Conservation (phyloP, 2,329 filamentous ascomycete species). For the Trichophyton verrucosum region DNA sequence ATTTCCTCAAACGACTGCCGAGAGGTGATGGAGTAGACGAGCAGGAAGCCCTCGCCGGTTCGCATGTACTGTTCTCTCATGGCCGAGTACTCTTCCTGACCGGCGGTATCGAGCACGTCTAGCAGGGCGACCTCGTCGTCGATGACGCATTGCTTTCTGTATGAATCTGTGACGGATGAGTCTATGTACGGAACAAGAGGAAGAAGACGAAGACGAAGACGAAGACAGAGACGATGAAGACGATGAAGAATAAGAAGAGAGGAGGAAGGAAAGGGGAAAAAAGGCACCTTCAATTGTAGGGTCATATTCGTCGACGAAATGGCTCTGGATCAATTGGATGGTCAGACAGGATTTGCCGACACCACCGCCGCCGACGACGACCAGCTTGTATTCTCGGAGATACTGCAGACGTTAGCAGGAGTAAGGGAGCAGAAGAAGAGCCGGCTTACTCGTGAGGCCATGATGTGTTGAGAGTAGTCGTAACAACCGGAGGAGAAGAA, state of each 20-base stretch:
- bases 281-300: constrained; percentile 83
- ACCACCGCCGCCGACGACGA: constrained; percentile 94
- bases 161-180: constrained; percentile 57
- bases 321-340: constrained; percentile 87
- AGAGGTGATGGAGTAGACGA: constrained; percentile 97
- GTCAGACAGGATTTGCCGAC: constrained; percentile 99
- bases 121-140: constrained; percentile 96
- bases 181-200: neutral
- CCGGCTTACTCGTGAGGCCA: constrained; percentile 3
- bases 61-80: constrained; percentile 96
- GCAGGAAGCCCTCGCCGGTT: constrained; percentile 90
- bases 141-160: constrained; percentile 98
- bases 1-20: constrained; percentile 98
- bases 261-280: neutral
- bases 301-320: constrained; percentile 99
- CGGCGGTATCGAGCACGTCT: constrained; percentile 94
- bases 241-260: constrained; percentile 31
- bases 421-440: neutral
- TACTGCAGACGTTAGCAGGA: constrained; percentile 45
- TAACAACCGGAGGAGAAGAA: neutral
- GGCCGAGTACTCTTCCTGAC: constrained; percentile 96
- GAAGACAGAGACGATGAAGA: neutral
- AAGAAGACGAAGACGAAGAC: neutral
- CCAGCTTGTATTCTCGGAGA: constrained; percentile 84
- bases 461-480: neutral